Evolutionary conservation across 805 yeast species (phyloP).

Genomic region (Cyberlindnera lachancei): DNA sequence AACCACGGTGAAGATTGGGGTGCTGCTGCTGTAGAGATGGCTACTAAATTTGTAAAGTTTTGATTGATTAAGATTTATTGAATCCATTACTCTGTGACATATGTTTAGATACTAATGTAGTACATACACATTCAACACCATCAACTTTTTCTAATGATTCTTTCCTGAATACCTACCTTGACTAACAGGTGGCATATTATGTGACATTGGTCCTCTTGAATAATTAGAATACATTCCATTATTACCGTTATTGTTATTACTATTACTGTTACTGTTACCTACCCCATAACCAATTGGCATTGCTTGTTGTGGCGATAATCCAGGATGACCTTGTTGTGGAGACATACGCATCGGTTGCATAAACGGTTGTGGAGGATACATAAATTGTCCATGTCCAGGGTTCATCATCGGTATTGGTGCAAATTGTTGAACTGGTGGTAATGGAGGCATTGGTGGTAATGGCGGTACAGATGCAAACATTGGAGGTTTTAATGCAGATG

Average conservation of each 20-base stretch:
- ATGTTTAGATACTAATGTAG: neutral
- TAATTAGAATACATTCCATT: no score
- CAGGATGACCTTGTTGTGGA: constrained; percentile 11
- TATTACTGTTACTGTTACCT: no score
- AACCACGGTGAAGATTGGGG: constrained; percentile 99
- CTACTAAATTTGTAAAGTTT: constrained; percentile 29
- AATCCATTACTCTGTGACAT: neutral
- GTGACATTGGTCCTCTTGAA: no score
- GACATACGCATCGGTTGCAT: constrained; percentile 9
- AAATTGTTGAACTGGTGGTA: constrained; percentile 6
- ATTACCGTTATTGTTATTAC: no score
- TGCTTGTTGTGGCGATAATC: constrained; percentile 8
- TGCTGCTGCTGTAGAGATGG: constrained; percentile 98
- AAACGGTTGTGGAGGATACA: constrained; percentile 4
- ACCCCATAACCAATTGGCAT: no score
- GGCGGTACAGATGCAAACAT: constrained; percentile 8
- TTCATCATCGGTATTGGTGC: constrained; percentile 17
- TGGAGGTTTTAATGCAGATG: constrained; percentile 8
- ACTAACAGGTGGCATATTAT: no score
- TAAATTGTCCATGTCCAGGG: constrained; percentile 13
- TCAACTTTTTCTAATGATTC: no score
- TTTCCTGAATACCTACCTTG: no score
- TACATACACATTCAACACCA: no score
- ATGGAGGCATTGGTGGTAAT: constrained; percentile 4
- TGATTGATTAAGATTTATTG: no score